Evolutionary conservation across 2,329 filamentous ascomycete genomes (phyloP).

Genomic region (Whalleya microplaca): DNA sequence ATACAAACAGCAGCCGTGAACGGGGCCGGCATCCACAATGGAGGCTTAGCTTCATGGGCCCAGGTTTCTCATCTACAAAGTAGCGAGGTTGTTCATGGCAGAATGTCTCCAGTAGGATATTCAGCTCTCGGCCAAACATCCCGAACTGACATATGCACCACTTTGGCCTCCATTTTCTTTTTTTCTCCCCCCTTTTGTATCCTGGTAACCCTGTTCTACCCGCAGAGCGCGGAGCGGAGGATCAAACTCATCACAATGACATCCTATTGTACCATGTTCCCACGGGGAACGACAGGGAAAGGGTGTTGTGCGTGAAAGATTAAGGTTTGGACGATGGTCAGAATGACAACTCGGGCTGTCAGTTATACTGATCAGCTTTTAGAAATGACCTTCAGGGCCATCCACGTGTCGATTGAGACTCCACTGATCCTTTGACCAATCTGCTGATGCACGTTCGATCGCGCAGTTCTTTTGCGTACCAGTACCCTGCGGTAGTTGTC

Average conservation of each 20-base stretch:
- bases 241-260: slow-evolving; percentile 9
- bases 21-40: too few relatives aligned
- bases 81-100: not conserved
- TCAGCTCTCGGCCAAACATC: slow-evolving; percentile 7
- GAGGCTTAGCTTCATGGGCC: not conserved
- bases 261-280: not conserved
- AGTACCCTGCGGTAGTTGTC: not conserved
- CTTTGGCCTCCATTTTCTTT: slow-evolving; percentile 4
- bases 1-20: too few relatives aligned
- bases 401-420: not conserved
- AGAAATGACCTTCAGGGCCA: not conserved
- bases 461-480: not conserved
- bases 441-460: not conserved
- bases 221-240: not conserved
- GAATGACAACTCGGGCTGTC: not conserved
- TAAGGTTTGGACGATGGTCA: not conserved
- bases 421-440: not conserved
- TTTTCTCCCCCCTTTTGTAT: not conserved
- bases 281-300: not conserved
- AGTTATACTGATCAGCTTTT: not conserved
- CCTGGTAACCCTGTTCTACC: not conserved
- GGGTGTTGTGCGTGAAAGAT: not conserved
- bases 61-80: not conserved
- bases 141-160: slow-evolving; percentile 15
- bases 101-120: not conserved